Evolutionary conservation across 106 monocot species (phyloP).

Genomic region (Triglochin maritima): DNA sequence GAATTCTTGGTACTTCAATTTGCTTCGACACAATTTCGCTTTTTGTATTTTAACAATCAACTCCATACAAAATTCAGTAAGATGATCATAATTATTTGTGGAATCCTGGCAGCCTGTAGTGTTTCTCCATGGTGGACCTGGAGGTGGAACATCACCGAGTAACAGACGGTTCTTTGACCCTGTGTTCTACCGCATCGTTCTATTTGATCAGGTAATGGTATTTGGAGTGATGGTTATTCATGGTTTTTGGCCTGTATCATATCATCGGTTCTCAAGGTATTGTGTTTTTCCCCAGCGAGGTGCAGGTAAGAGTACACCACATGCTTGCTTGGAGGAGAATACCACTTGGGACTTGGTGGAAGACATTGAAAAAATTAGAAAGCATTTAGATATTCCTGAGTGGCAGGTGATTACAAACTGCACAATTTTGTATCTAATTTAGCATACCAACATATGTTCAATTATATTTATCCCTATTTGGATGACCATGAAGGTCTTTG

Average conservation of each 20-base stretch:
- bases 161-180: slow-evolving; percentile 95
- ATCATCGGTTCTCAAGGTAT: no score
- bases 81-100: no score
- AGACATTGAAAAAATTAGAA: slow-evolving; percentile 87
- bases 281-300: slow-evolving; percentile 52
- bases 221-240: no score
- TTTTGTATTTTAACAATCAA: no score
- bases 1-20: no score
- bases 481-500: slow-evolving; percentile 63
- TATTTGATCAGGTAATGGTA: slow-evolving; percentile 78
- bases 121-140: slow-evolving; percentile 99
- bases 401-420: slow-evolving; percentile 58
- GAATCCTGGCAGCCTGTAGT: slow-evolving; percentile 62
- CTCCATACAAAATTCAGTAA: no score
- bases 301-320: slow-evolving; percentile 91
- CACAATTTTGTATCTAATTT: background rate
- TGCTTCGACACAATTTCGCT: no score
- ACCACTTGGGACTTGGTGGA: slow-evolving; percentile 96
- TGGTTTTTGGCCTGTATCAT: no score
- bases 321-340: slow-evolving; percentile 96
- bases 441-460: no score
- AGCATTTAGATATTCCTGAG: slow-evolving; percentile 81
- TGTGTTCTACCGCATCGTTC: slow-evolving; percentile 81
- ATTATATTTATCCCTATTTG: background rate
- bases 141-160: slow-evolving; percentile 69